Conservation (phyloP, 805 yeast genomes). For the Kodamaea lidongshanica region DNA sequence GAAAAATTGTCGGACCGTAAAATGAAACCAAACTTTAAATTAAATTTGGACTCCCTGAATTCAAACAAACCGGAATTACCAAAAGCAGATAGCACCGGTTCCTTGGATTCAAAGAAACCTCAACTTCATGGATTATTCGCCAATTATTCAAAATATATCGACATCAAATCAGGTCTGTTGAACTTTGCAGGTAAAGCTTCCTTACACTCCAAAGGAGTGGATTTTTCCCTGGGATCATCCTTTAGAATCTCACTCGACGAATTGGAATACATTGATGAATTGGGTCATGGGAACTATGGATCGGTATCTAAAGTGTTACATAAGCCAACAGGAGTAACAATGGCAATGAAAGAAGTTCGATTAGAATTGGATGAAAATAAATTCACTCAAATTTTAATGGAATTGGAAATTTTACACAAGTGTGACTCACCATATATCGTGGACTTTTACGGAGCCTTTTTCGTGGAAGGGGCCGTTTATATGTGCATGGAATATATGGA, state of each 20-base stretch:
- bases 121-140: conserved; percentile 64
- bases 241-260: conserved; percentile 85
- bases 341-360: conserved; percentile 98
- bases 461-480: conserved; percentile 95
- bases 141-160: conserved; percentile 80
- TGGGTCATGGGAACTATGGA: conserved; percentile 96
- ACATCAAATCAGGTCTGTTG: conserved; percentile 84
- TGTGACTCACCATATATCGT: conserved; percentile 89
- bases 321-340: conserved; percentile 81
- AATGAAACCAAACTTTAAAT: conserved; percentile 34
- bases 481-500: conserved; percentile 98
- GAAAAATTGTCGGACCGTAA: conserved; percentile 34
- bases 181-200: conserved; percentile 93
- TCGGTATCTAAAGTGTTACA: conserved; percentile 90
- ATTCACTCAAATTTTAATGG: conserved; percentile 93
- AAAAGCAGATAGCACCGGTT: neutral
- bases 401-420: conserved; percentile 85
- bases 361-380: conserved; percentile 90
- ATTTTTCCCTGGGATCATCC: conserved; percentile 81
- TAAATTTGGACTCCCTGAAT: conserved; percentile 19
- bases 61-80: conserved; percentile 3
- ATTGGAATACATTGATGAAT: conserved; percentile 71
- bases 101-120: conserved; percentile 16
- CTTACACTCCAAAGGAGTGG: conserved; percentile 84
- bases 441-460: conserved; percentile 95